Conservation (phyloP, 345 rosid genomes). For the Combretum micranthum region DNA sequence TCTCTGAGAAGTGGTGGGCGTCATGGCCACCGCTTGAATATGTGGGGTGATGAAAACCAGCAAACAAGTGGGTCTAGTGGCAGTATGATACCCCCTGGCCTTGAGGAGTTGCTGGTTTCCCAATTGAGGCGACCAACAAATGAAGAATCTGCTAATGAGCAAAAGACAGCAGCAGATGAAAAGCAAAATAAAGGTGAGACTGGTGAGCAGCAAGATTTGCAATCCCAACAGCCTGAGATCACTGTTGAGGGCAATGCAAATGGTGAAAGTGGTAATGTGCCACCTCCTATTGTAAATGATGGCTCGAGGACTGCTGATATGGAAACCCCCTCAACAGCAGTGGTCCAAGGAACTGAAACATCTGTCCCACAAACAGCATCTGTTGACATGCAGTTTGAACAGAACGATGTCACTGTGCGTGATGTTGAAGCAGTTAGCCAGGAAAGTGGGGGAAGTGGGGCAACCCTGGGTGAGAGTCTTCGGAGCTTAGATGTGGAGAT, state of each 20-base stretch:
- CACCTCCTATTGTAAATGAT: slow-evolving; percentile 35
- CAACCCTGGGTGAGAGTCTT: slow-evolving; percentile 92
- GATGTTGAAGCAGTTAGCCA: slow-evolving; percentile 98
- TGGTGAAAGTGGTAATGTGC: slow-evolving; percentile 33
- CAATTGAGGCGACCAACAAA: slow-evolving; percentile 66
- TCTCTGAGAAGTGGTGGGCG: slow-evolving; percentile 85
- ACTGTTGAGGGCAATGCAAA: slow-evolving; percentile 40
- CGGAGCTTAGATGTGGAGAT: slow-evolving; percentile 97
- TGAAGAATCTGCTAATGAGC: slow-evolving; percentile 53
- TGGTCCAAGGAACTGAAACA: slow-evolving; percentile 27
- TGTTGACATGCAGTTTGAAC: slow-evolving; percentile 88
- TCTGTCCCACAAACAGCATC: slow-evolving; percentile 46
- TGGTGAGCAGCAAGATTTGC: slow-evolving; percentile 37
- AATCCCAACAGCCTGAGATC: slow-evolving; percentile 31
- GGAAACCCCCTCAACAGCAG: slow-evolving; percentile 35
- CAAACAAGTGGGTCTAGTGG: slow-evolving; percentile 68
- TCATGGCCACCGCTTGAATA: slow-evolving; percentile 75
- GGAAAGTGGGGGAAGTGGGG: slow-evolving; percentile 95
- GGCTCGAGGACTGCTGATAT: slow-evolving; percentile 37
- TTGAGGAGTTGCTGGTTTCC: slow-evolving; percentile 88
- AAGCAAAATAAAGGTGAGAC: slow-evolving; percentile 40
- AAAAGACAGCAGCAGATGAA: slow-evolving; percentile 32
- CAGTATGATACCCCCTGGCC: slow-evolving; percentile 70
- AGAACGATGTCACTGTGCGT: slow-evolving; percentile 64
- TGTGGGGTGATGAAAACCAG: slow-evolving; percentile 89